Base-by-base conservation (phyloP, 106 monocot species). In the Phalaenopsis equestris region DNA sequence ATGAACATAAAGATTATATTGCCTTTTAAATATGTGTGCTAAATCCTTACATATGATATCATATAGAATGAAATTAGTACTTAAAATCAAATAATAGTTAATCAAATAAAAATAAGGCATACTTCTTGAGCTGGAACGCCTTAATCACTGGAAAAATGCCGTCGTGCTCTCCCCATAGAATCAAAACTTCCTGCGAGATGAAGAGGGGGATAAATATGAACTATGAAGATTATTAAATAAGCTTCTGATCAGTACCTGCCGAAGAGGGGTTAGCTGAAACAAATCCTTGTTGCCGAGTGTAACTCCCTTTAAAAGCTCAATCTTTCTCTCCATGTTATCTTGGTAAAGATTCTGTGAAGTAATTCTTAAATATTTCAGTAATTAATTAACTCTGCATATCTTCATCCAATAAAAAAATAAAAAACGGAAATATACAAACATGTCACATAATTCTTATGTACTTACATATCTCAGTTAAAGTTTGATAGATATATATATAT, bases 181-280 rank as follows among this genome's bases (percentile, higher is more conserved):
- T 84, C 72, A 72, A 15, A 72, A 72, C 72, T 9, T 72, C 72
- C 72, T 72, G 72, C 41, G 16, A 72, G 38, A 72, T 38, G 72
- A 72, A 30, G n/a, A 72, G n/a, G 2, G 8, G 39, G 41, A 8
- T 41, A 11, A 39, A 72, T 3, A 41, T 72, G 52, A 52, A 52
- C 52, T 72, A 72, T 2, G 15, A 72, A 72, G 38, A 72, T 30
- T 41, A 41, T 2, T 2, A 72, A 72, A 70, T 45, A 45, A 6
- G 6, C 3, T 45, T 45, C 1, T 70, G 8, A 38, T 72, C 16
- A 41, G 36, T 56, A 72, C 82, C 83, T 83, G 85, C 41, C 76
- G 56, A 8, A 88, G 80, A 42, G 89, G 91, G 77, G 87, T 87
- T 8, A 89, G 76, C 47, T 87, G 83, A 79, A 87, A 87, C 73